phyloP scores from a whole-genome alignment of 108 stramenopile species.

The Fragilariopsis cylindrus region DNA sequence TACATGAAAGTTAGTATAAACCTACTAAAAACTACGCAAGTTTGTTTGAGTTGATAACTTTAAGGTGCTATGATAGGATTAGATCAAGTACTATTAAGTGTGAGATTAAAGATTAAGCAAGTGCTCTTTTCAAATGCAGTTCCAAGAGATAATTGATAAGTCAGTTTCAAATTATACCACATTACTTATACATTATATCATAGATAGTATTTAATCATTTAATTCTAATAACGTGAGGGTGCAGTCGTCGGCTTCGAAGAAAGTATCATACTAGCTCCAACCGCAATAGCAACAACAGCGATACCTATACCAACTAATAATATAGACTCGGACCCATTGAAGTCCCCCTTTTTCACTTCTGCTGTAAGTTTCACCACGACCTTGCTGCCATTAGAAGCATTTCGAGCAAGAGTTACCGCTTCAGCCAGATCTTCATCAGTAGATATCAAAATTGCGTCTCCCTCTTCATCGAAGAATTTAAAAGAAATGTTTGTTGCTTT shows the following conservation, averaged over 20 bases:
- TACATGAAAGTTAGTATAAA: too few species aligned
- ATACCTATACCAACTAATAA: conserved; percentile 34
- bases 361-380: conserved; percentile 65
- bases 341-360: conserved; percentile 9
- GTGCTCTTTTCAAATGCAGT: too few species aligned
- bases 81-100: too few species aligned
- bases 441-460: conserved; percentile 81
- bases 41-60: too few species aligned
- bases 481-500: conserved; percentile 50
- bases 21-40: too few species aligned
- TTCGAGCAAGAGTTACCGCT: conserved; percentile 54
- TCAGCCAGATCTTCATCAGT: conserved; percentile 80
- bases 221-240: conserved; percentile 11
- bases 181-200: too few species aligned
- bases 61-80: too few species aligned
- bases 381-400: conserved; percentile 43
- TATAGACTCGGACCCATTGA: conserved; percentile 8
- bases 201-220: too few species aligned
- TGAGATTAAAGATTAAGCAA: too few species aligned
- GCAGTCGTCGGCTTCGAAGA: background rate
- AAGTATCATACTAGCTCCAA: conserved; percentile 19
- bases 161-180: too few species aligned
- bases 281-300: conserved; percentile 27
- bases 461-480: conserved; percentile 88
- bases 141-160: too few species aligned